A percentile compares a stretch with the other conserved stretches of the same genome.
Conservation (phyloP, 345 rosid species). For the Bruguiera parviflora region DNA sequence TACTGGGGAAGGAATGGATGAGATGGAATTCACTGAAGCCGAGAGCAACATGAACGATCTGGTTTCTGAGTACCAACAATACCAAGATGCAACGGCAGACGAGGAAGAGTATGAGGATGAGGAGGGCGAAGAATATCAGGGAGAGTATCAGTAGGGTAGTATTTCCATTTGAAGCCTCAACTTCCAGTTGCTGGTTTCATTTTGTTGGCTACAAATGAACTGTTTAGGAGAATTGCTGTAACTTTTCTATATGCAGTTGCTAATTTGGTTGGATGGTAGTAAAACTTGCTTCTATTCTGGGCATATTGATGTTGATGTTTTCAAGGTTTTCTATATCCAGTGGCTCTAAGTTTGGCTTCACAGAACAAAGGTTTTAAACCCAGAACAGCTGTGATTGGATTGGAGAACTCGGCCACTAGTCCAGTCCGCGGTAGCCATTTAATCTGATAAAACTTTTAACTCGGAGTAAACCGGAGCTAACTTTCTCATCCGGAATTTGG, state of each 20-base stretch:
- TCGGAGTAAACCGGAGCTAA: no score
- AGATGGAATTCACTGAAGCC: slow-evolving; percentile 30
- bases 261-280: neutral
- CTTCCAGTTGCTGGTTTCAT: slow-evolving; percentile 21
- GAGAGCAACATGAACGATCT: slow-evolving; percentile 32
- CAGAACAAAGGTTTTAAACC: no score
- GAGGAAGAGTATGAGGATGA: slow-evolving; percentile 29
- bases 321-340: no score
- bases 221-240: slow-evolving; percentile 4
- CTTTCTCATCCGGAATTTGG: no score
- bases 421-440: no score
- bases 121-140: slow-evolving; percentile 20
- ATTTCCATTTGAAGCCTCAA: slow-evolving; percentile 10
- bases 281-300: neutral
- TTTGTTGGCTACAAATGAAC: neutral
- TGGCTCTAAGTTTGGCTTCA: no score
- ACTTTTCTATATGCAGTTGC: neutral
- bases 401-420: no score
- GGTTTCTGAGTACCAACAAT: slow-evolving; percentile 30
- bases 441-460: no score
- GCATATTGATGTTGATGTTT: neutral
- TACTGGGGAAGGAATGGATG: slow-evolving; percentile 30
- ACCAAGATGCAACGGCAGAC: slow-evolving; percentile 31
- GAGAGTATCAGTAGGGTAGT: slow-evolving; percentile 12
- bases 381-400: no score